These are phyloP conservation scores for Zangia roseola DNA, from an alignment of 768 basidiomycete genomes.

Conservation along the genomic window DNA sequence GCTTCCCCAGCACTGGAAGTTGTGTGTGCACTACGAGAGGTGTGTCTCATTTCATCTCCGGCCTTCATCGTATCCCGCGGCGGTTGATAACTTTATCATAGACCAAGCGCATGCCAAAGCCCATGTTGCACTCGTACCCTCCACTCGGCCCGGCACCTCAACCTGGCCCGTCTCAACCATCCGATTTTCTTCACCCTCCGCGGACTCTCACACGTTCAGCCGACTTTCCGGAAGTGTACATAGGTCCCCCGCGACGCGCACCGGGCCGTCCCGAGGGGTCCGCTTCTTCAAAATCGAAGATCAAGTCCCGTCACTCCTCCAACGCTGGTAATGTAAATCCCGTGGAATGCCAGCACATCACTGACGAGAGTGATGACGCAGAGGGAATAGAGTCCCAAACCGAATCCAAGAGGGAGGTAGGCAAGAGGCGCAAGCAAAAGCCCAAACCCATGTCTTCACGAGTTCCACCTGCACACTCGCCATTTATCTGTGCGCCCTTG, in stretches of 20 bases:
- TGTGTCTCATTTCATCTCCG: slow-evolving; percentile 15
- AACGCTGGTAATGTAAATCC: slow-evolving; percentile 2
- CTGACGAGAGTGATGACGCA: slow-evolving; percentile 9
- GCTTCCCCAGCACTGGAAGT: slow-evolving; percentile 58
- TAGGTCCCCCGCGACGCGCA: slow-evolving; percentile 36
- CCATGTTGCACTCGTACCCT: slow-evolving; percentile 12
- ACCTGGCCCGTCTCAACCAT: slow-evolving; percentile 2
- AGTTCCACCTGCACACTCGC: slow-evolving; percentile 21
- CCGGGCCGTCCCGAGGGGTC: slow-evolving; percentile 38
- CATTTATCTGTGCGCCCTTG: slow-evolving; percentile 29
- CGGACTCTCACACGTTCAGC: slow-evolving; percentile 29
- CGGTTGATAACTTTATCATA: slow-evolving; percentile 1
- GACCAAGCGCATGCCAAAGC: slow-evolving; percentile 31
- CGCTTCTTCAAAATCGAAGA: slow-evolving; percentile 47
- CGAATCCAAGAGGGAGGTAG: not conserved
- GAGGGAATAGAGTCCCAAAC: not conserved
- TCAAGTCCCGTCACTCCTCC: slow-evolving; percentile 2
- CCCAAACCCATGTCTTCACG: slow-evolving; percentile 21
- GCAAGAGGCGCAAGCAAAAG: slow-evolving; percentile 16
- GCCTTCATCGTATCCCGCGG: not conserved
- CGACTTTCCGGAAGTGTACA: slow-evolving; percentile 35
- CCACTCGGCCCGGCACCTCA: slow-evolving; percentile 6
- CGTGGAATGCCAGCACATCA: no score
- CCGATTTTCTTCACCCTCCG: slow-evolving; percentile 16
- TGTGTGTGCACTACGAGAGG: slow-evolving; percentile 49